Evolutionary conservation across 345 rosid genomes (phyloP), one percentile per base, ranked within the genome.

Genomic region (Hirschfeldia incana): DNA sequence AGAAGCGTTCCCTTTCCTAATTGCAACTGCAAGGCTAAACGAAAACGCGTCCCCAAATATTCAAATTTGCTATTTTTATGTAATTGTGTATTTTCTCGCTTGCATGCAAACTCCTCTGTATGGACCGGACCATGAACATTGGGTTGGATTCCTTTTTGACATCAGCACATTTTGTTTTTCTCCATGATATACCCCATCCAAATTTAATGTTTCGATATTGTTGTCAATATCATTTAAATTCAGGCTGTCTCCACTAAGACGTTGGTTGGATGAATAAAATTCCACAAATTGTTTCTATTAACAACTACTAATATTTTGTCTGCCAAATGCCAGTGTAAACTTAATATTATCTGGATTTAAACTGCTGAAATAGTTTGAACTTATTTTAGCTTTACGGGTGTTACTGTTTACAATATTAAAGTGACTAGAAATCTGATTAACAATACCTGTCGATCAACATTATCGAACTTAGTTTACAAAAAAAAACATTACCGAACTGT

Each of bases 31-130:
- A 67, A 44, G 26, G 12, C 30, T 33, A 44, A 13, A 57, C 68
- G 51, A 72, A 72, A 78, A 73, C 73, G 77, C 66, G 68, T 58
- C 51, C 66, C 55, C 11, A 16, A 26, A 32, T 27, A 33, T 67
- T 67, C 44, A 73, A 59, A 2, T 73, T 72, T 70, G 60, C 3
- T 42, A 12, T 30, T 30, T 65, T 39, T 7, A 21, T 21, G 16
- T 12, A 55, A 57, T 27, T 73, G 17, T 59, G 64, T 73, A 73
- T 57, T 21, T 21, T 57, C 66, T 49, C 32, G 33, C 73, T 8
- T 67, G 73, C 64, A 78, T 71, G 70, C 72, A 58, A 73, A 65
- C 73, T 59, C 62, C 77, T 65, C 51, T 1, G 46, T 30, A 42
- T 65, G 55, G 60, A 46, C 15, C 55, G 21, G 21, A 21, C 21